Evolutionary conservation across 257 asterid species (phyloP).

Genomic region (Nicotiana obtusifolia): DNA sequence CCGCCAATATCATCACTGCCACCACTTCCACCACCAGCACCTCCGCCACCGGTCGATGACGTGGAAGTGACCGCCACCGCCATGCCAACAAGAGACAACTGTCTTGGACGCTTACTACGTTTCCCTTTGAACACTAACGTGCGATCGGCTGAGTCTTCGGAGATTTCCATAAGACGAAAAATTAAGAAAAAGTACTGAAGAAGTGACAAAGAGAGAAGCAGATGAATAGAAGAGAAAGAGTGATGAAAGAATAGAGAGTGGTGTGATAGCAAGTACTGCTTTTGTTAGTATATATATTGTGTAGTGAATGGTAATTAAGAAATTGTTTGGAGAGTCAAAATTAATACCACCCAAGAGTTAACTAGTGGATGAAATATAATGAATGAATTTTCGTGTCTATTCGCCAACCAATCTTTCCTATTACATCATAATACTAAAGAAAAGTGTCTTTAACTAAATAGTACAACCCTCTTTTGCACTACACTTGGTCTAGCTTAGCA

Average conservation of each 20-base stretch:
- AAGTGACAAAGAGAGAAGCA: conserved; percentile 17
- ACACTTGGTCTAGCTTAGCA: neutral
- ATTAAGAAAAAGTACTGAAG: neutral
- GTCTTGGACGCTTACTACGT: conserved; percentile 55
- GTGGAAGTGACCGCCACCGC: conserved; percentile 26
- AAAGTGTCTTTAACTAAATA: neutral
- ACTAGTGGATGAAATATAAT: conserved; percentile 23
- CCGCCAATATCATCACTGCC: conserved; percentile 19
- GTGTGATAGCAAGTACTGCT: conserved; percentile 35
- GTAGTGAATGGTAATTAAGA: conserved; percentile 26
- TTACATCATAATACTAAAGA: neutral
- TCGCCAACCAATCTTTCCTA: conserved; percentile 10
- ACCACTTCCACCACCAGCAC: conserved; percentile 7
- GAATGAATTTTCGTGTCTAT: neutral
- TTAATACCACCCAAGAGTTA: conserved; percentile 14
- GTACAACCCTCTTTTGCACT: neutral
- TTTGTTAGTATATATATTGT: conserved; percentile 15
- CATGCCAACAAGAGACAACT: conserved; percentile 21
- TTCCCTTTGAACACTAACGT: conserved; percentile 45
- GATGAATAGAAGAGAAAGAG: neutral
- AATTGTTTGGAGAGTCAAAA: conserved; percentile 35
- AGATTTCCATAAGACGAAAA: conserved; percentile 36
- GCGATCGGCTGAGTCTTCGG: conserved; percentile 39
- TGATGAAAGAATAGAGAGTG: conserved; percentile 8
- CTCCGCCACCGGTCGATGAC: conserved; percentile 40